Evolutionary conservation across 1,139 yeast genomes (phyloP).

Genomic region (Petasospora fabianii): DNA sequence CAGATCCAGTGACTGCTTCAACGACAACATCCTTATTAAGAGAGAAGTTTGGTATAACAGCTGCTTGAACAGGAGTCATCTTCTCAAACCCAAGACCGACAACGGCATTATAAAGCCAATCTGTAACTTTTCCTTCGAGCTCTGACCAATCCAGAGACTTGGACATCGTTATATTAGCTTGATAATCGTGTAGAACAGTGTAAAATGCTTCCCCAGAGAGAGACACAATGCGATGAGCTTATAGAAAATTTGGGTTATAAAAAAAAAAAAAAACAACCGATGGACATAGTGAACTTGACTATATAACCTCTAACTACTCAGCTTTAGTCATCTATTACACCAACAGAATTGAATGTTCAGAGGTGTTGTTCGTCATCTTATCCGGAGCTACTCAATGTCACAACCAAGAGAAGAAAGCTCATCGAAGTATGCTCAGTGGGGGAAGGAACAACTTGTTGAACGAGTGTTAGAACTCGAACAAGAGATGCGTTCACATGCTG

Average conservation of each 20-base stretch:
- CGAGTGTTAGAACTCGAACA: conserved; percentile 26
- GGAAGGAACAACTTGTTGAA: conserved; percentile 34
- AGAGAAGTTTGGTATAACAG: conserved; percentile 82
- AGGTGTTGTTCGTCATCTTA: neutral
- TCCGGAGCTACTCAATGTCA: conserved; percentile 1
- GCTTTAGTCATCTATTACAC: no score
- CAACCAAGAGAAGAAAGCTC: neutral
- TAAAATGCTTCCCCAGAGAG: no score
- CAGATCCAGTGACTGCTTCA: conserved; percentile 96
- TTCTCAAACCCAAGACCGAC: conserved; percentile 66
- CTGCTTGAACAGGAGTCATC: conserved; percentile 98
- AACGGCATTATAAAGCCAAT: conserved; percentile 56
- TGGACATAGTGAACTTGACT: no score
- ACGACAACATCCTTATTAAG: conserved; percentile 96
- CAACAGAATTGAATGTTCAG: no score
- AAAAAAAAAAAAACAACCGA: no score
- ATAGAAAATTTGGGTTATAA: no score
- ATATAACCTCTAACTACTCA: no score
- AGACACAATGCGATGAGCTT: no score
- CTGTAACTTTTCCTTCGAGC: conserved; percentile 32
- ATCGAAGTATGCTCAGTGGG: conserved; percentile 33
- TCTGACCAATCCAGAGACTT: conserved; percentile 36
- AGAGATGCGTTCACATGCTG: conserved; percentile 1
- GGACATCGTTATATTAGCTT: conserved; percentile 3
- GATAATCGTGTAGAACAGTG: neutral